These are phyloP conservation scores for Anthracocystis panici-leucophaei DNA, from an alignment of 1,284 basidiomycete genomes.

Conservation along the genomic window DNA sequence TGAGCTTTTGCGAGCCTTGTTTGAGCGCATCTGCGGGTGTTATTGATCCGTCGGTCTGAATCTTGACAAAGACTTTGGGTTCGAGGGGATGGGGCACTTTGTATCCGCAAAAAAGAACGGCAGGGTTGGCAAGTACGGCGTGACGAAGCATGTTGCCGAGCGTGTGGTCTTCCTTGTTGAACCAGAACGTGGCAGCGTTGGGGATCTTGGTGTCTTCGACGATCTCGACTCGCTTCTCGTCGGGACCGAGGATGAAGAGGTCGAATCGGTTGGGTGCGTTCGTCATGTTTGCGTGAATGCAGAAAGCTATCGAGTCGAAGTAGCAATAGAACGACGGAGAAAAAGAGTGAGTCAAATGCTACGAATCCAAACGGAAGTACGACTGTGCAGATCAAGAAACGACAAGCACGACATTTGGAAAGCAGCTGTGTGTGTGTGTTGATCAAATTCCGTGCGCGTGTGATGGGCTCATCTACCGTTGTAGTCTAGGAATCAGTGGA, in stretches of 20 bases:
- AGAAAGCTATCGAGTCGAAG: background rate
- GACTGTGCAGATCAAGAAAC: background rate
- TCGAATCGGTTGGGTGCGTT: conserved; percentile 94
- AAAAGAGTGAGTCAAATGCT: conserved; percentile 12
- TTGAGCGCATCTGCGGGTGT: conserved; percentile 88
- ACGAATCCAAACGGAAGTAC: background rate
- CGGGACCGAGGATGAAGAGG: conserved; percentile 89
- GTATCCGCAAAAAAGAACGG: conserved; percentile 91
- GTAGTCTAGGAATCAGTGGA: conserved; percentile 65
- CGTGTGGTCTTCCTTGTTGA: conserved; percentile 97
- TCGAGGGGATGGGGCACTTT: conserved; percentile 96
- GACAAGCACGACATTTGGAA: background rate
- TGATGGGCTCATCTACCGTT: conserved; percentile 68
- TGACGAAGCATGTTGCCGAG: conserved; percentile 94
- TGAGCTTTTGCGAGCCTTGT: conserved; percentile 84
- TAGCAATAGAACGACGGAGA: background rate
- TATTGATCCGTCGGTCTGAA: conserved; percentile 90
- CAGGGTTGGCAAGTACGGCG: conserved; percentile 64
- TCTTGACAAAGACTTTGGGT: conserved; percentile 90
- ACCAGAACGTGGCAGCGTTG: conserved; percentile 91
- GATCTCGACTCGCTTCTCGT: conserved; percentile 90
- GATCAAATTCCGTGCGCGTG: background rate
- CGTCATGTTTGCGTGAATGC: conserved; percentile 44
- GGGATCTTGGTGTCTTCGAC: conserved; percentile 96
- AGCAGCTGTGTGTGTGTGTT: background rate